phyloP scores from a whole-genome alignment of 495 filamentous ascomycete genomes.

The Parathielavia hyrcaniae region DNA sequence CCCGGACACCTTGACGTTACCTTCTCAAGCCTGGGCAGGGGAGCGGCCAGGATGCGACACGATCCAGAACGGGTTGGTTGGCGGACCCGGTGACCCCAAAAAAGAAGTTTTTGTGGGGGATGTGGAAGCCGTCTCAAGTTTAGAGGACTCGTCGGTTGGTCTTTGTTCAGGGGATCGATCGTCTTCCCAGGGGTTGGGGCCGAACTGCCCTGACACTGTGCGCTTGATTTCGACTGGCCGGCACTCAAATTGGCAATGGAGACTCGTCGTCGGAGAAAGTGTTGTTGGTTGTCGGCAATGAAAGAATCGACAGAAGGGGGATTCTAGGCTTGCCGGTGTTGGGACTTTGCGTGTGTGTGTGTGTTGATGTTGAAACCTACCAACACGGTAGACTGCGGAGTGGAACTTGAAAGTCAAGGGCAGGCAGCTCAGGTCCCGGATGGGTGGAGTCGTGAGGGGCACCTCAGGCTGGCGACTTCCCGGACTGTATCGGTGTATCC shows the following conservation, averaged over 20 bases:
- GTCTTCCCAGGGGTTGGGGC: conserved; percentile 6
- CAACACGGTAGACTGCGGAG: no score
- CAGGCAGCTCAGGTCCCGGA: no score
- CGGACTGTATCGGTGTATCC: no score
- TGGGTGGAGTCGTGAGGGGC: no score
- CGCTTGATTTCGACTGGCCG: background rate
- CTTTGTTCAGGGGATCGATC: conserved; percentile 20
- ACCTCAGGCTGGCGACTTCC: no score
- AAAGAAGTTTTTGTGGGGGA: conserved; percentile 24
- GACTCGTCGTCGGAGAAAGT: background rate
- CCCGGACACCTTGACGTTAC: background rate
- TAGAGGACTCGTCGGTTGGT: background rate
- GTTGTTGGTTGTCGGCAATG: background rate
- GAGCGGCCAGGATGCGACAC: conserved; percentile 12
- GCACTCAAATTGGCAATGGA: background rate
- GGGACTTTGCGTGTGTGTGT: no score
- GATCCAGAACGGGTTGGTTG: conserved; percentile 11
- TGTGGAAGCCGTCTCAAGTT: conserved; percentile 14
- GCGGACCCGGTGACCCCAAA: conserved; percentile 20
- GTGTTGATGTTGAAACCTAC: no score
- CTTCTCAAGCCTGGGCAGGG: background rate
- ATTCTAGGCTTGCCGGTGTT: background rate
- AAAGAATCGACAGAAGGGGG: background rate
- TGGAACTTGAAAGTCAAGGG: no score
- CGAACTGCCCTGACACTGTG: background rate